Percentiles rank a stretch among this genome's conserved stretches.
Evolutionary conservation across 1,139 yeast species (phyloP).

Genomic region (Sugiyamaella novakii): DNA sequence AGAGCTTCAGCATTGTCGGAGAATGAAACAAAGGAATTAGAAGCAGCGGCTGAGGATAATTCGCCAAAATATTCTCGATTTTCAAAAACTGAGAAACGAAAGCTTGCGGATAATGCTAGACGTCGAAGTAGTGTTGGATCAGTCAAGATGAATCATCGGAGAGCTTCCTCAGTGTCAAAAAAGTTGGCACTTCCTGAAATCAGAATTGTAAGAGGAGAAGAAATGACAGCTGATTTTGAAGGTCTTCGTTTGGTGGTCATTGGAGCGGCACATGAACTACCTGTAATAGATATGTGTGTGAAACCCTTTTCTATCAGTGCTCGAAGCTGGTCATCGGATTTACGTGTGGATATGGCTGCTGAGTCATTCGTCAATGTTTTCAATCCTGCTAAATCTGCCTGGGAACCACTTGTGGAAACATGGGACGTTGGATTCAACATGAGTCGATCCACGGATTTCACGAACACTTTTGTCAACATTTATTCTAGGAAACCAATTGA

Average conservation of each 20-base stretch:
- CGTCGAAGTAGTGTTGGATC: constrained; percentile 20
- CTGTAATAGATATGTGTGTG: constrained; percentile 79
- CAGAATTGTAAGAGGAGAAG: constrained; percentile 62
- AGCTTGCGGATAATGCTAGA: constrained; percentile 16
- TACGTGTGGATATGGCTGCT: constrained; percentile 62
- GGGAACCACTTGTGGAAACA: constrained; percentile 95
- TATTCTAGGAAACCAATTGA: constrained; percentile 78
- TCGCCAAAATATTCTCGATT: constrained; percentile 20
- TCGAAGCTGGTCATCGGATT: constrained; percentile 86
- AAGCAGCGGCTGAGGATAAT: constrained; percentile 18
- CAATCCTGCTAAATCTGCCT: constrained; percentile 87
- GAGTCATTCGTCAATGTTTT: constrained; percentile 77
- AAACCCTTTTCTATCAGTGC: constrained; percentile 74
- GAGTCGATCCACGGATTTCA: constrained; percentile 47
- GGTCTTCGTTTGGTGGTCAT: constrained; percentile 86
- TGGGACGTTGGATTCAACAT: constrained; percentile 82
- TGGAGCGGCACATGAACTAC: constrained; percentile 93
- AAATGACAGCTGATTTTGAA: constrained; percentile 66
- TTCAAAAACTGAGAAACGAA: constrained; percentile 19
- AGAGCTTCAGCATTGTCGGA: constrained; percentile 60
- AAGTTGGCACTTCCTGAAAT: constrained; percentile 15
- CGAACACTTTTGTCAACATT: constrained; percentile 60
- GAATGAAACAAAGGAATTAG: constrained; percentile 31
- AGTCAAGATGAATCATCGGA: constrained; percentile 5
- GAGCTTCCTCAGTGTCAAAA: constrained; percentile 5